Conservation (phyloP, 345 rosid species). For the Atalantia buxifolia region DNA sequence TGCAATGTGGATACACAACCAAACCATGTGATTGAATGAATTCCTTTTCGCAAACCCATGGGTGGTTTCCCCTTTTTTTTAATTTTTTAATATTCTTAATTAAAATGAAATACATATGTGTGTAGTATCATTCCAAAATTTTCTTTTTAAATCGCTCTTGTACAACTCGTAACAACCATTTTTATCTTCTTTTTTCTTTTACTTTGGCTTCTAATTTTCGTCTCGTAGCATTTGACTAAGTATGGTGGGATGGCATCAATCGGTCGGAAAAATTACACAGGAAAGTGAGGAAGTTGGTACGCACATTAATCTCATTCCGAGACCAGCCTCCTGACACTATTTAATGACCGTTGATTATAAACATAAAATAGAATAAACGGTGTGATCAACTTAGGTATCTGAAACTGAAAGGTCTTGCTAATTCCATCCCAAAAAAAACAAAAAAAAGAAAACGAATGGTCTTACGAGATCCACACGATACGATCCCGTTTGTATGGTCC, state of each 20-base stretch:
- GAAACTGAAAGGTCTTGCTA: too few species aligned
- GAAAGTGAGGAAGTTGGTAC: background rate
- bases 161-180: background rate
- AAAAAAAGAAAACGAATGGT: background rate
- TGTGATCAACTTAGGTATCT: conserved; percentile 4
- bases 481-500: background rate
- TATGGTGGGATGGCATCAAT: background rate
- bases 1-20: background rate
- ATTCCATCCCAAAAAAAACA: too few species aligned
- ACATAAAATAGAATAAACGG: background rate
- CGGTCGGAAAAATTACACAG: conserved; percentile 1
- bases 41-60: too few species aligned
- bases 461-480: background rate
- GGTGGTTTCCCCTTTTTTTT: background rate
- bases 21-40: background rate
- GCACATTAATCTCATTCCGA: background rate
- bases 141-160: background rate
- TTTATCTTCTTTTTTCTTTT: background rate
- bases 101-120: too few species aligned
- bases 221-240: conserved; percentile 10
- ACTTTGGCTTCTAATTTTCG: background rate
- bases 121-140: too few species aligned
- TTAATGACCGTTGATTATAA: conserved; percentile 14
- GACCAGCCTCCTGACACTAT: background rate
- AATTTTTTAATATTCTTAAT: background rate